Base-by-base conservation (phyloP, 169 alveolate species). In the Cryptosporidium xiaoi region DNA sequence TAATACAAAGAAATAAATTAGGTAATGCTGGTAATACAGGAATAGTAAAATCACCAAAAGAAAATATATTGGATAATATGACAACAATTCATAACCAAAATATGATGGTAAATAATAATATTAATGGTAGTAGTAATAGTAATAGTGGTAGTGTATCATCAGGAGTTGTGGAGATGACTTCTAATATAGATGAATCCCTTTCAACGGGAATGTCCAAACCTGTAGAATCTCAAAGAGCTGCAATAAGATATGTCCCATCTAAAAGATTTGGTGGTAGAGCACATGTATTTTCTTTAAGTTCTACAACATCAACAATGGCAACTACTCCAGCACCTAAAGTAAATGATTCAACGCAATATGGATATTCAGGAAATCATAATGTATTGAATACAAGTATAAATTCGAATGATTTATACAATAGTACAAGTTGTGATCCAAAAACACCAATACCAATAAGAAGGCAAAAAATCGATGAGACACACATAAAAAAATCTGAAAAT, bases 261-360 rank as follows among this genome's bases (percentile, higher is more conserved):
- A 77, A 77, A 2, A 56, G 87, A 60, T 44, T 77, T 3, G 87
- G 87, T 56, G 87, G 87, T 2, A 77, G 87, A n/a, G 87, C 87
- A 15, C 87, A 77, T 48, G 87, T 77, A 34, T 77, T 77, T 77
- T 77, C 87, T 4, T 29, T 77, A 33, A 77, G 77, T 29, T 77
- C 87, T 10, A 77, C 87, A 44, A 77, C 87, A n/a, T 60, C 87
- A 8, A 77, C 87, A n/a, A 51, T 69, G 66, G 83, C 83, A 4
- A 2, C 83, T 0, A 69, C 83, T 5, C 87, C 87, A n/a, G 87
- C 87, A 16, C 40, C 58, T 20, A 77, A 77, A 24, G 36, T 62
- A 48, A 77, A 60, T 24, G 87, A 77, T 15, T 34, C 87, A n/a
- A 77, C 71, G 6, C 69, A 77, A n/a, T 56, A 60, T 44, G 71